Base-by-base conservation (phyloP, 2,329 filamentous ascomycete genomes). In the Hypoxylon sp. region DNA sequence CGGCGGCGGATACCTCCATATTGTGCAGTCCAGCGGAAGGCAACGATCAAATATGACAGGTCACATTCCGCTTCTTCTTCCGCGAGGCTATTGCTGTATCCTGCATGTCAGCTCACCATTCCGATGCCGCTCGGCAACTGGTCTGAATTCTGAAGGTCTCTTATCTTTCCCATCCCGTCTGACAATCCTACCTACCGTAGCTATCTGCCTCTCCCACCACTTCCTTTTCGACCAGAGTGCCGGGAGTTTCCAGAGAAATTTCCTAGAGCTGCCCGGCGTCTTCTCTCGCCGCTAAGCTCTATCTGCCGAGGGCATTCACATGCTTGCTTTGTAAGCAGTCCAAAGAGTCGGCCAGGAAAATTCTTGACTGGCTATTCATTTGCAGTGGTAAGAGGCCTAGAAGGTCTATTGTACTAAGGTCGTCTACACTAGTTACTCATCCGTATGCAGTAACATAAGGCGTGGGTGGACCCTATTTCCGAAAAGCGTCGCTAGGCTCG, bases 71-170 rank as follows among this genome's bases (percentile, higher is more conserved):
- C 44, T 32, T 22, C 11, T 44, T 45, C 51, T 48, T 1, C 45
- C 52, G 49, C 38, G 36, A 40, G 30, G 58, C 18, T 44, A 40
- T 42, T 42, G 4, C 14, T 44, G 32, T 32, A 26, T 26, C 40
- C 61, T 67, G 50, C 58, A 59, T 60, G 65, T 64, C 49, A 65
- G 44, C 54, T 55, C 48, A 44, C 62, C 30, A 49, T 63, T 63
- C 65, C 65, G 65, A 68, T 65, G 48, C 65, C 65, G 65, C 65
- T 63, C 65, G 46, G 62, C 62, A 68, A 52, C 59, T 60, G 50
- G 44, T 54, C 18, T 57, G 26, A 42, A 44, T 51, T 56, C 30
- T 22, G 46, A 57, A 7, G 16, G 33, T 51, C 38, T 53, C 16
- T 30, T 55, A 48, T 45, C 46, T 46, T 55, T 40, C 7, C 16